Conservation (phyloP, 208 protist genomes). For the Trichomonas gallinae region DNA sequence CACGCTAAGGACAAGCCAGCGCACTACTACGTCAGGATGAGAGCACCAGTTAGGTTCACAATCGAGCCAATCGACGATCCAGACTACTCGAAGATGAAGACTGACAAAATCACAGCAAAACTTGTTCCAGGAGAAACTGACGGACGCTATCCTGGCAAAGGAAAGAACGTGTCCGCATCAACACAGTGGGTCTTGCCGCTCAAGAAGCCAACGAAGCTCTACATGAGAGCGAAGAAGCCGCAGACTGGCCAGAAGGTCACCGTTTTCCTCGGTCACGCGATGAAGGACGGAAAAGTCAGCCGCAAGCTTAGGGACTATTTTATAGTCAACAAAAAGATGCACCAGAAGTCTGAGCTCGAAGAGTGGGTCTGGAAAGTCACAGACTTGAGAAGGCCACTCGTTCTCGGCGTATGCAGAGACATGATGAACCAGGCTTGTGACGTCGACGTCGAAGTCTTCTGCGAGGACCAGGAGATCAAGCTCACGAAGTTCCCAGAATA, state of each 20-base stretch:
- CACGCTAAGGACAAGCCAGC: not conserved
- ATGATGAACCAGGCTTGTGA: not conserved
- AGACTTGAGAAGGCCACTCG: not conserved
- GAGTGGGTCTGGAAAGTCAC: not conserved
- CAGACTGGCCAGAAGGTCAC: not conserved
- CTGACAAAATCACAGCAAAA: not conserved
- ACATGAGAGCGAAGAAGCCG: not conserved
- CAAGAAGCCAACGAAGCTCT: not conserved
- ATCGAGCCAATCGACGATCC: not conserved
- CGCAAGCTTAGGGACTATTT: not conserved
- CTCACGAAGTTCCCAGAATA: not conserved
- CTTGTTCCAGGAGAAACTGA: not conserved
- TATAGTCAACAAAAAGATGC: not conserved
- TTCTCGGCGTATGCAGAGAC: not conserved
- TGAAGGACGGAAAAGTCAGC: not conserved
- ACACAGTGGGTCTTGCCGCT: not conserved
- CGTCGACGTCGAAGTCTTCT: not conserved
- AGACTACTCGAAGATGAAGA: not conserved
- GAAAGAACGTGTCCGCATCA: not conserved
- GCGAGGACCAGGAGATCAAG: not conserved
- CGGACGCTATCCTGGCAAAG: not conserved
- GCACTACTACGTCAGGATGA: not conserved
- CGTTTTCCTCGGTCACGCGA: not conserved
- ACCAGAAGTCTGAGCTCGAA: not conserved
- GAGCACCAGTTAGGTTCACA: not conserved